Base-by-base conservation (phyloP, 805 yeast species). In the Candida fluviatilis region DNA sequence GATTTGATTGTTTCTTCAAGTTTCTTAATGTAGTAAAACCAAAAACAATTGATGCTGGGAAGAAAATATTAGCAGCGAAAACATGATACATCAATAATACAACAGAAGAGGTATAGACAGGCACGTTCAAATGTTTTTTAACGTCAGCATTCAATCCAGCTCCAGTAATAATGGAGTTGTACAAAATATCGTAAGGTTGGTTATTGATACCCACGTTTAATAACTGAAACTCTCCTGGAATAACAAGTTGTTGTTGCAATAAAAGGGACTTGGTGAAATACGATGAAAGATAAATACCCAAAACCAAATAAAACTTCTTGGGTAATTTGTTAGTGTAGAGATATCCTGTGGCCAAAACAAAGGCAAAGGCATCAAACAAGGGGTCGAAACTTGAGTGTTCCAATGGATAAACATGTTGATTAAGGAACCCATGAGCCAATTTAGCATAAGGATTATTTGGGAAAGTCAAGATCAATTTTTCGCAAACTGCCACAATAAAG, bases 81-180 rank as follows among this genome's bases (percentile, higher is more conserved):
- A 24, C 16, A 10, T 19, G 14, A 16, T 21, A 19, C 8, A 21
- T n/a, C 15, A 21, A 13, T 7, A 21, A 18, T 6, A 14, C 18
- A n/a, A 33, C 12, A 13, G 27, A 12, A 24, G 25, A 21, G 4
- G 27, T 23, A n/a, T 23, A 19, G 13, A 33, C 10, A 14, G 24
- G 15, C 7, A 24, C 13, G 8, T 23, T 23, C 16, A 33, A 33
- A n/a, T 15, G 23, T 6, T 17, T 14, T 16, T 33, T 33, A n/a
- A 33, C 35, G 10, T 33, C 35, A 4, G 16, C 19, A 16, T 5
- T 12, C n/a, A 23, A 33, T 5, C 16, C 27, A 15, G 17, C 4
- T 21, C 19, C 35, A 13, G 35, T 33, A 16, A 33, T 33, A 28
- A 33, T 33, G 4, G 35, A 33, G 15, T 33, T 23, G 24, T 33